These are phyloP conservation scores for Penicillium italicum DNA, from an alignment of 2,329 filamentous ascomycete species.

Conservation along the genomic window DNA sequence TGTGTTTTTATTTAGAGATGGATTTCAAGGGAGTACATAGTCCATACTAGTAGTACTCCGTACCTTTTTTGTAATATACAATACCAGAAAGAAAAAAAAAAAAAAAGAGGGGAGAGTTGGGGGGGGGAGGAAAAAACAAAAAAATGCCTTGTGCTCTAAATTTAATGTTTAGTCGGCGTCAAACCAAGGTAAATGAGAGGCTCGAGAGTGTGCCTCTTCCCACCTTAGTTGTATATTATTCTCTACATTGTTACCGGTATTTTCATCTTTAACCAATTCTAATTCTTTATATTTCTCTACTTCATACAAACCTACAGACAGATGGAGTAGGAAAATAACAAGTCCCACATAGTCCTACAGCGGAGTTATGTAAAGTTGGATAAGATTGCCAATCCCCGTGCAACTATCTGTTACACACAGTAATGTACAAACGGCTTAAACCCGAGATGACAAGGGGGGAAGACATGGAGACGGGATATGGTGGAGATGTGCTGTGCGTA, in stretches of 20 bases:
- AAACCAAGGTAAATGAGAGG: slow-evolving; percentile 33
- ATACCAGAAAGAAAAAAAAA: neutral
- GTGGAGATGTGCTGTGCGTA: slow-evolving; percentile 7
- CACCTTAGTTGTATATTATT: slow-evolving; percentile 5
- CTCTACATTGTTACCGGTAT: neutral
- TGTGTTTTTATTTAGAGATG: slow-evolving; percentile 20
- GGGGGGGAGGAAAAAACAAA: slow-evolving; percentile 14
- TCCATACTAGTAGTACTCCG: too few species aligned
- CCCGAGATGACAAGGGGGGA: slow-evolving; percentile 7
- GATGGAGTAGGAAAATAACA: neutral
- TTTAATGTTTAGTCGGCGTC: slow-evolving; percentile 38
- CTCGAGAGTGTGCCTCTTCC: slow-evolving; percentile 9
- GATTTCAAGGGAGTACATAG: neutral
- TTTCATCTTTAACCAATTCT: neutral
- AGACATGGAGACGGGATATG: slow-evolving; percentile 8
- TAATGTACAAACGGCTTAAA: neutral
- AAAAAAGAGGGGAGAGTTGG: neutral
- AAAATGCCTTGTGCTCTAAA: slow-evolving; percentile 33
- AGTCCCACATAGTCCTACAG: neutral
- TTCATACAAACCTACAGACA: too few species aligned
- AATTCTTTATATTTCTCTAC: neutral
- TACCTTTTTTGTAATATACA: neutral
- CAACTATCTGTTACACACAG: neutral
- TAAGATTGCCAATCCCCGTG: neutral
- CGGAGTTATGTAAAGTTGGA: neutral